Evolutionary conservation across 345 rosid genomes (phyloP).

Genomic region (Angophora floribunda): DNA sequence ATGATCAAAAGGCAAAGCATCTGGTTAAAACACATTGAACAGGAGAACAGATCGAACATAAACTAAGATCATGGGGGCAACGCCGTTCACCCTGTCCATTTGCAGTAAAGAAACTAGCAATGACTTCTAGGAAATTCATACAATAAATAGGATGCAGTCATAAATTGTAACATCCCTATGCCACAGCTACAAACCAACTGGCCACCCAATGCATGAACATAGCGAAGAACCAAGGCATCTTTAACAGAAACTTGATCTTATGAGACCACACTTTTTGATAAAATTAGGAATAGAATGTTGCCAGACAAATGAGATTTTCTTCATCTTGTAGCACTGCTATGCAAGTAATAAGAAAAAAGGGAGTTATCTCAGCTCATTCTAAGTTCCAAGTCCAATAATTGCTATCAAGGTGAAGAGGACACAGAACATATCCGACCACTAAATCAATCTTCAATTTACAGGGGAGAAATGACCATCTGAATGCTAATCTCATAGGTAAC

Average conservation of each 20-base stretch:
- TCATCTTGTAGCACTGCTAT: background rate
- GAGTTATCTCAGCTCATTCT: background rate
- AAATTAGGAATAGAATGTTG: background rate
- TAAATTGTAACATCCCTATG: background rate
- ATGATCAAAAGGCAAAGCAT: constrained; percentile 14
- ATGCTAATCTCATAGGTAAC: constrained; percentile 14
- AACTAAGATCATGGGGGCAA: constrained; percentile 41
- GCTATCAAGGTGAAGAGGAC: constrained; percentile 10
- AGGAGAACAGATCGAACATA: background rate
- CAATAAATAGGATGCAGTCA: constrained; percentile 9
- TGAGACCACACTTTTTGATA: background rate
- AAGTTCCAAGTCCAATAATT: background rate
- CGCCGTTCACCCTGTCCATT: constrained; percentile 52
- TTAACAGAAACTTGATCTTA: background rate
- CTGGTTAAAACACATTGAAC: background rate
- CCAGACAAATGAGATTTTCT: background rate
- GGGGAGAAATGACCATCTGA: constrained; percentile 6
- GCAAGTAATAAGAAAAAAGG: constrained; percentile 11
- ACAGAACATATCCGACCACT: background rate
- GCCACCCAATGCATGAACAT: background rate
- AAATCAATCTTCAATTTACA: constrained; percentile 38
- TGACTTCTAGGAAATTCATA: constrained; percentile 31
- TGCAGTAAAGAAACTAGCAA: constrained; percentile 44
- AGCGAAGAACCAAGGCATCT: background rate
- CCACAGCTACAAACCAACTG: background rate